Evolutionary conservation across 1,284 basidiomycete species (phyloP), one percentile per base, ranked within the genome.

Genomic region (Macrocybe sp.): DNA sequence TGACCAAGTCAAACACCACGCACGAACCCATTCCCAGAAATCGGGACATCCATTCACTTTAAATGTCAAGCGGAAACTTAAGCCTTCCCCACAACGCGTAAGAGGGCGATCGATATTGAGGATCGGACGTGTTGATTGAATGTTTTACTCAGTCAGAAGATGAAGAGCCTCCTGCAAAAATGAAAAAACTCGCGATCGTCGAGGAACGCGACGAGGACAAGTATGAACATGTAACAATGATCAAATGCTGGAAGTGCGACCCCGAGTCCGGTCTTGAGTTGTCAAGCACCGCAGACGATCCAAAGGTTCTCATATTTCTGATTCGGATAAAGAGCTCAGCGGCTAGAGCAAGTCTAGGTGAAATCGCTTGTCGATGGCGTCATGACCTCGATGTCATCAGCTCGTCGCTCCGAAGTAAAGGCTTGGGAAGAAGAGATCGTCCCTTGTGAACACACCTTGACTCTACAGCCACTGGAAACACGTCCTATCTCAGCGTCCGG

Each of bases 371-470:
- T 84, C 3, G 73, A 82, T n/a, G 83, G 79, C 0, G 76, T 97
- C 48, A 85, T 97, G 81, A 73, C 76, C 1, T 85, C 92, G 1
- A 73, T 93, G 57, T 92, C 92, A 0, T 96, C 93, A 0, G 87
- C 92, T 0, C 89, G 93, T 46, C 89, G 94, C 61, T 91, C 86
- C 1, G 94, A 98, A 62, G 91, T 99, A 49, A 89, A 97, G 66
- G 91, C 95, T 1, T 99, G 97, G 96, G 92, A 97, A 62, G 94
- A 98, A 66, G 96, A 98, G 62, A 87, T 97, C 31, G 61, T 76
- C 0, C 68, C 90, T 2, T 99, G 96, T 72, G 84, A 92, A 60
- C 96, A 99, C 60, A 90, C 92, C 0, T 69, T 89, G 7, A 81
- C 81, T 9, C 74, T 99, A 0, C 72, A 89, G 44, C 95, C 94